phyloP scores from a whole-genome alignment of 2,329 filamentous ascomycete genomes.

The Fusarium anthophilum region DNA sequence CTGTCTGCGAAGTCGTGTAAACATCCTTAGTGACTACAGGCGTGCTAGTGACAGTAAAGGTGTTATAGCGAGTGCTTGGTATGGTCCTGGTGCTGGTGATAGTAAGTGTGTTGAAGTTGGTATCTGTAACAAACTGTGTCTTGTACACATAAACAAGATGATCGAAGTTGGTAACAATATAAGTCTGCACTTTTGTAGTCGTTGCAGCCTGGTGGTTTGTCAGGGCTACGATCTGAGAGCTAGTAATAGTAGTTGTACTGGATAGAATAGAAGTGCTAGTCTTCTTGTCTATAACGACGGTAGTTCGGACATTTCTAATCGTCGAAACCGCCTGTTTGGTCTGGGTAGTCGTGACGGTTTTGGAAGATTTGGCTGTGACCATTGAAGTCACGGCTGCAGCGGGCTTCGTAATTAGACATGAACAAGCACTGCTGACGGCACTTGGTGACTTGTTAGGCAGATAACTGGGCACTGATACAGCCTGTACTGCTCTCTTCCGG shows the following conservation, averaged over 20 bases:
- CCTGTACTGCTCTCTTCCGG: neutral
- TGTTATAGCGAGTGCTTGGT: neutral
- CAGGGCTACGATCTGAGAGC: neutral
- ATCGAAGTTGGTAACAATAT: neutral
- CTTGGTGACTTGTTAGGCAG: neutral
- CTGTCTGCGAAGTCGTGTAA: neutral
- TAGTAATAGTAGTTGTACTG: neutral
- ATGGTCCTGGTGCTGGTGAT: neutral
- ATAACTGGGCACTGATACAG: neutral
- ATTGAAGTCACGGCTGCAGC: neutral
- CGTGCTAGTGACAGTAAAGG: neutral
- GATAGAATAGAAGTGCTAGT: neutral
- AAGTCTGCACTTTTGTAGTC: neutral
- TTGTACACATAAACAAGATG: neutral
- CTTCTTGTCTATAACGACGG: neutral
- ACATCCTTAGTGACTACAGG: neutral
- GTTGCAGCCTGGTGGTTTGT: neutral
- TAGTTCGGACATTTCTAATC: neutral
- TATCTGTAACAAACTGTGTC: neutral
- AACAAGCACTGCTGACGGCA: neutral
- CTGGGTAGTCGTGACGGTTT: neutral
- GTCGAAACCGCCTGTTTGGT: neutral
- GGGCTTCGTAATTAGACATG: neutral
- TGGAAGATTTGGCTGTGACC: neutral
- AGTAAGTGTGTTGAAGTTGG: neutral